A percentile compares a stretch with the other conserved stretches of the same genome.
These are phyloP conservation scores for Guillardia theta DNA, from an alignment of 78 protist genomes.

Conservation along the genomic window DNA sequence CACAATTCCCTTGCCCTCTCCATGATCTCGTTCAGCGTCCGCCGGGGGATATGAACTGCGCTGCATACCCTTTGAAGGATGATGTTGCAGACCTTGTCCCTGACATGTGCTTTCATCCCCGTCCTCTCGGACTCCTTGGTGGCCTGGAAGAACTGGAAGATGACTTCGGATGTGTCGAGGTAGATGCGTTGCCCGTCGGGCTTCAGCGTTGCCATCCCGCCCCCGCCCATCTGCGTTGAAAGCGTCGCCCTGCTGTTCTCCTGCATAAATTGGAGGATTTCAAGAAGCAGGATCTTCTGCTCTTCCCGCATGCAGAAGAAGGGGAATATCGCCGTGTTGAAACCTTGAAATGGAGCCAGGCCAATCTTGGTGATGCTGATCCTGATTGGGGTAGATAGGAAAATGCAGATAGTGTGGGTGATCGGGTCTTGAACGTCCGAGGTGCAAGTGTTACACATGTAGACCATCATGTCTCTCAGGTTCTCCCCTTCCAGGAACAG, in stretches of 20 bases:
- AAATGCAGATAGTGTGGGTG: background rate
- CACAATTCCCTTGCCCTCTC: too few relatives aligned
- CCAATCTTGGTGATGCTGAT: background rate
- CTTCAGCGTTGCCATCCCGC: background rate
- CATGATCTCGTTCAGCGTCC: too few relatives aligned
- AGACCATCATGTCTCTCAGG: background rate
- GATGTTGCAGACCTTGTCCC: background rate
- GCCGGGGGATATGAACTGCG: too few relatives aligned
- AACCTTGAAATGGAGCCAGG: background rate
- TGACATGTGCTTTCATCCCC: background rate
- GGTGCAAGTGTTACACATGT: background rate
- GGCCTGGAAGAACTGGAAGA: background rate
- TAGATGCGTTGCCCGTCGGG: background rate
- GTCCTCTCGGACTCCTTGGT: background rate
- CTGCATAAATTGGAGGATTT: background rate
- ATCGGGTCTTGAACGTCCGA: background rate
- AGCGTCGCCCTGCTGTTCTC: background rate
- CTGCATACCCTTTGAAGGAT: too few relatives aligned
- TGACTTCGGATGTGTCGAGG: background rate
- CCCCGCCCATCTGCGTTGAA: background rate
- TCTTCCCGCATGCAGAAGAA: background rate
- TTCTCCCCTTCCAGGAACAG: background rate
- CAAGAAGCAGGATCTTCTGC: background rate
- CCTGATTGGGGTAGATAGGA: background rate
- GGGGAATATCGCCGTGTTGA: background rate